Base-by-base conservation (phyloP, 495 filamentous ascomycete species). In the Podospora sp. region DNA sequence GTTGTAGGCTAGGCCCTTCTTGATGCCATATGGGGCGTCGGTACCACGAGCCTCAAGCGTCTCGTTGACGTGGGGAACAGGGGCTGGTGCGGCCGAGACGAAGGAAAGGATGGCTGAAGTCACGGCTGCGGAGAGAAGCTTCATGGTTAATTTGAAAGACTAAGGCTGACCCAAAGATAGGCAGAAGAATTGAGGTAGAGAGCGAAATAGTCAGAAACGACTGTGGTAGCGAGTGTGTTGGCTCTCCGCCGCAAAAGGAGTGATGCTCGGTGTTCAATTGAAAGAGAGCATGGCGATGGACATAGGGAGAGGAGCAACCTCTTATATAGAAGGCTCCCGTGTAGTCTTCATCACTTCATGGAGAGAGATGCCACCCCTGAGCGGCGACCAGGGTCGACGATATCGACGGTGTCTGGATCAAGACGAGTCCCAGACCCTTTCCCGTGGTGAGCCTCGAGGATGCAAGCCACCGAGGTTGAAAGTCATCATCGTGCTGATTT, bases 21-120 rank as follows among this genome's bases (percentile, higher is more conserved):
- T 68, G 66, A 68, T 59, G 52, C 66, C 66, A 27, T 49, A 59
- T 18, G 66, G 66, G 5, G 60, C 60, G 50, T 68, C 66, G 66
- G 36, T 60, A 25, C 60, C 35, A 21, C 65, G 65, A 26, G 52
- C 52, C 25, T 22, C 20, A 14, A 55, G 52, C 7, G 52, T 55
- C 6, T 55, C 14, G 52, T 55, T 22, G 52, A 55, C 21, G 52
- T 24, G 20, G 14, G 52, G 52, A 2, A 24, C 14, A 11, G 52
- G n/a, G 52, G 52, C 14, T 11, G 52, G 52, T 11, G 52, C 52
- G 21, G 52, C 52, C 9, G 52, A 24, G 52, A n/a, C 25, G 20
- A 55, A 55, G 7, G 52, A 22, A 6, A 55, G 52, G 52, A 55
- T 55, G 52, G n/a, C 52, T 7, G 21, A 24, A 14, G 52, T n/a